Base-by-base conservation (phyloP, 2,329 filamentous ascomycete species). In the Teratosphaeria zuluensis region DNA sequence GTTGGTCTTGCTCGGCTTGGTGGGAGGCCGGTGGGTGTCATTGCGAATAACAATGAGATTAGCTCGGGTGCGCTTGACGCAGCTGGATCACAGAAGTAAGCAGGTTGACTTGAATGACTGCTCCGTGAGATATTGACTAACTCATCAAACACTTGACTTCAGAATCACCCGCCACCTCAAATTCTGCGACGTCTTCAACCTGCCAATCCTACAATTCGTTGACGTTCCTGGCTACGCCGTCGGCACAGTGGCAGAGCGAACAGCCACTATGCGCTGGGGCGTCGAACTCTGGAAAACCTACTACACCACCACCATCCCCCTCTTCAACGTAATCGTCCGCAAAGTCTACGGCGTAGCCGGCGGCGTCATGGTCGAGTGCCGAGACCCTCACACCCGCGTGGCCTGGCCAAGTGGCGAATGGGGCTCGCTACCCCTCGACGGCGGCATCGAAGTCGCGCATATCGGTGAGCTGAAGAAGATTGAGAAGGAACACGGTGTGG, bases 381-480 rank as follows among this genome's bases (percentile, higher is more conserved):
- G 84, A 16, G 81, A 86, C 58, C 84, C 84, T 0, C 74, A 80
- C 32, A 80, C 81, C 75, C 78, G 83, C 53, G 78, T 86, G 12
- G 82, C 82, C 5, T 87, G 84, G 84, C 84, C 84, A 0, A 81
- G 78, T 38, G 62, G 84, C 0, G 77, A 83, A 63, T 86, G 83
- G 82, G 83, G 83, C 0, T 83, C 79, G 12, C 68, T 87, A 4
- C 84, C 84, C 0, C 72, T 86, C 0, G 82, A 84, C 57, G 84
- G 84, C 1, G 84, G 84, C 0, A 85, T 87, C 35, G 83, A 87
- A 64, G 84, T 85, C 8, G 83, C 79, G 0, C 84, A 87, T 70
- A 76, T 80, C 1, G 79, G 80, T 58, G 84, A 86, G 63, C 68
- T 86, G 60, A 80, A 78, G 59, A 77, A 82, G 62, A 72, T 78